Percentiles rank a stretch among this genome's conserved stretches.
Evolutionary conservation across 1,284 basidiomycete genomes (phyloP).

Genomic region (Paramarasmius palmivorus): DNA sequence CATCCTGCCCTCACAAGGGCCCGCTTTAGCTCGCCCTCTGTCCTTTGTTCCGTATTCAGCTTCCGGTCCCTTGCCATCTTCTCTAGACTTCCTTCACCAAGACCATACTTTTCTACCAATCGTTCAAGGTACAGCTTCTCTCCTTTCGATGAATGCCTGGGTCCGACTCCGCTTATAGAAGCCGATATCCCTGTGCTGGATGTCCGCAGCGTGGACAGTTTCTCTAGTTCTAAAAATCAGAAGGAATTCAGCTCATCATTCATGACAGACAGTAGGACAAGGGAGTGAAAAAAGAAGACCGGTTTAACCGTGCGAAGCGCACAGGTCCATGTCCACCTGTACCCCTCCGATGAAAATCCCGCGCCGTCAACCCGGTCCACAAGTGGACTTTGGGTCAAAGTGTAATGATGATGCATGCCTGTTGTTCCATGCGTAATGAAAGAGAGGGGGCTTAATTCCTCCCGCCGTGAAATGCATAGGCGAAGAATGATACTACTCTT

Average conservation of each 20-base stretch:
- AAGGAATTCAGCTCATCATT: neutral
- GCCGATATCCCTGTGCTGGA: constrained; percentile 33
- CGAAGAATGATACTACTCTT: too few relatives aligned
- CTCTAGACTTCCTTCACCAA: constrained; percentile 52
- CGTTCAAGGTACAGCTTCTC: constrained; percentile 71
- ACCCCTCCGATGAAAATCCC: neutral
- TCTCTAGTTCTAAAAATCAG: constrained; percentile 28
- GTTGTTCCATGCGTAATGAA: too few relatives aligned
- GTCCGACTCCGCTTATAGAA: constrained; percentile 42
- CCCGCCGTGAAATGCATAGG: too few relatives aligned
- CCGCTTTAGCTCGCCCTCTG: constrained; percentile 76
- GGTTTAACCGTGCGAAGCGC: constrained; percentile 8
- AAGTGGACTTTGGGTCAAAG: too few relatives aligned
- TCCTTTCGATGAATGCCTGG: constrained; percentile 68
- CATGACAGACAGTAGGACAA: neutral
- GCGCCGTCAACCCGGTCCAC: neutral
- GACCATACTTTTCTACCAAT: constrained; percentile 73
- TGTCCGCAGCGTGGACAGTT: constrained; percentile 28
- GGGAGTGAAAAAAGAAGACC: neutral
- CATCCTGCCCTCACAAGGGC: constrained; percentile 57
- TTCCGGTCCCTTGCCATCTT: constrained; percentile 81
- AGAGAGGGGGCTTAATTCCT: too few relatives aligned
- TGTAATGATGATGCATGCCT: too few relatives aligned
- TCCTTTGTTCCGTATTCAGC: constrained; percentile 86
- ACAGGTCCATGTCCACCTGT: neutral